These are phyloP conservation scores for Eragrostis nindensis DNA, from an alignment of 176 grass and related monocot species.

Conservation along the genomic window DNA sequence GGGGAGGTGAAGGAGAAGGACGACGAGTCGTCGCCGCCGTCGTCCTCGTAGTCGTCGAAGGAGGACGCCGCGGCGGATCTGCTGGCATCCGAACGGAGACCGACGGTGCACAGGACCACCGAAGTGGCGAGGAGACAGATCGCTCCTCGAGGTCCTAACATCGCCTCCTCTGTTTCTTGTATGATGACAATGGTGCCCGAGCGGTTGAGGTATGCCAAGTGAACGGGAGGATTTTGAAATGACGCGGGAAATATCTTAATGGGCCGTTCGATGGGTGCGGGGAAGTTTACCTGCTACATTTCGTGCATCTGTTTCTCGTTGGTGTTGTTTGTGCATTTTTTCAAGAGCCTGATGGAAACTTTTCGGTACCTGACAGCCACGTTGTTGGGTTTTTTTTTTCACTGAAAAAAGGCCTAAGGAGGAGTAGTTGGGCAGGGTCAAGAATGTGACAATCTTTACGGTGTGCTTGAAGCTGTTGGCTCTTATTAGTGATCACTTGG, in stretches of 20 bases:
- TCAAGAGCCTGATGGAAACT: background rate
- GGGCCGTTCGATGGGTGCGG: background rate
- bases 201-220: conserved; percentile 6
- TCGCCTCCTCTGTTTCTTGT: conserved; percentile 29
- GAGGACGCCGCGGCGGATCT: background rate
- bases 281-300: no score
- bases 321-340: background rate
- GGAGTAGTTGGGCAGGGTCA: background rate
- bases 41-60: conserved; percentile 21
- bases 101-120: conserved; percentile 32
- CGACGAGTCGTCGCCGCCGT: background rate
- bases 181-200: background rate
- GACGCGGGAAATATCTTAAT: background rate
- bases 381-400: background rate
- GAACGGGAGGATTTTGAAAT: conserved; percentile 30
- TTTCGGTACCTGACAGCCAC: background rate
- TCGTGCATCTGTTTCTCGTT: no score
- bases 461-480: no score
- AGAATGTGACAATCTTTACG: conserved; percentile 14
- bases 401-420: background rate
- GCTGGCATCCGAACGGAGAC: background rate
- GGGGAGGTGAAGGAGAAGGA: conserved; percentile 54
- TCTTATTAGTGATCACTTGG: no score
- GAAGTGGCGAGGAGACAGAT: conserved; percentile 25
- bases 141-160: conserved; percentile 5